Evolutionary conservation across 352 stramenopile genomes (phyloP).

Genomic region (Pythium utonaiense): DNA sequence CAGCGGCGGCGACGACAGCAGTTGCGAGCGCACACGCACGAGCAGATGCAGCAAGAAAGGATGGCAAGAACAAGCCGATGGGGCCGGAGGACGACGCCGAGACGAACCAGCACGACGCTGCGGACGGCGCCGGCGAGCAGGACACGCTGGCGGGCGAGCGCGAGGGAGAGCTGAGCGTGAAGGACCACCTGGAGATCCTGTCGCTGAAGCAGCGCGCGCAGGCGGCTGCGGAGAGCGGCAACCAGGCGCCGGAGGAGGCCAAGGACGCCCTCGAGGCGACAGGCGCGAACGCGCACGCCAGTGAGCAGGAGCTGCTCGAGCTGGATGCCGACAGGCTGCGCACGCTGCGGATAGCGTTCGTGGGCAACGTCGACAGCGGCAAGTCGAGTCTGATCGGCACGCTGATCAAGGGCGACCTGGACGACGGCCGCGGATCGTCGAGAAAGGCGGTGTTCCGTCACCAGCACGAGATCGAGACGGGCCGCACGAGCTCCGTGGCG

Average conservation of each 20-base stretch:
- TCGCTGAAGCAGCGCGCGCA: slow-evolving; percentile 24
- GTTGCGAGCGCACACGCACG: background rate
- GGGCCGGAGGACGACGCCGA: slow-evolving; percentile 1
- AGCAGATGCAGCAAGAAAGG: background rate
- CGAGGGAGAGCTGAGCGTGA: slow-evolving; percentile 18
- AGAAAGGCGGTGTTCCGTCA: slow-evolving; percentile 84
- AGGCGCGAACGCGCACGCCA: background rate
- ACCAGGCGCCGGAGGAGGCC: background rate
- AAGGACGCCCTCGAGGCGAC: background rate
- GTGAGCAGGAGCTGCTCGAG: slow-evolving; percentile 6
- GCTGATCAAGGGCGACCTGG: slow-evolving; percentile 93
- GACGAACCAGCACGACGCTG: background rate
- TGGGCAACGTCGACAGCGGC: slow-evolving; percentile 91
- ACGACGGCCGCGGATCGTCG: slow-evolving; percentile 93
- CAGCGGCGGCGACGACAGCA: background rate
- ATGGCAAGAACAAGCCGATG: slow-evolving; percentile 3
- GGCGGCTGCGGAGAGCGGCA: background rate
- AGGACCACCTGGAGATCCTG: slow-evolving; percentile 27
- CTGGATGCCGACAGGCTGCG: slow-evolving; percentile 46
- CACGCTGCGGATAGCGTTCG: slow-evolving; percentile 84
- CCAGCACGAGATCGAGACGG: slow-evolving; percentile 83
- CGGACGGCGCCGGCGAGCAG: slow-evolving; percentile 20
- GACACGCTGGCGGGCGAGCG: slow-evolving; percentile 4
- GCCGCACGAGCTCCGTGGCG: slow-evolving; percentile 78
- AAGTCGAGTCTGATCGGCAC: slow-evolving; percentile 93